A percentile compares a stretch with the other conserved stretches of the same genome.
Conservation (phyloP, 73 alveolate species). For the Effrenium voratum region DNA sequence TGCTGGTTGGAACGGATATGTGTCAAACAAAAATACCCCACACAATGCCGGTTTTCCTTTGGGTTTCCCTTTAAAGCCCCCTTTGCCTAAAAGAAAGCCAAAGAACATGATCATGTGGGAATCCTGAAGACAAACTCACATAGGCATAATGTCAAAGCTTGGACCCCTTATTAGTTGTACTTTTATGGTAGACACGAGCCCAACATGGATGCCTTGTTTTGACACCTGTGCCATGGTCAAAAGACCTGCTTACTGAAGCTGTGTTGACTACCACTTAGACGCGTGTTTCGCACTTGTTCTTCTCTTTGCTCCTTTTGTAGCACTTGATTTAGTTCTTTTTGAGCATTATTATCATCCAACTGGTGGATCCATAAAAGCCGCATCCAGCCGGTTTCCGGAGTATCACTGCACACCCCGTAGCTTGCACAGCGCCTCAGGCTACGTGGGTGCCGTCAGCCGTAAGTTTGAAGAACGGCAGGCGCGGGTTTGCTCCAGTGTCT, state of each 20-base stretch:
- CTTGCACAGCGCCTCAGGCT: background rate
- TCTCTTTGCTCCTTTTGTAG: background rate
- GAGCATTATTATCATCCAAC: background rate
- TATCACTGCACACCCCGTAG: background rate
- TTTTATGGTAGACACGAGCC: too few species aligned
- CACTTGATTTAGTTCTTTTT: background rate
- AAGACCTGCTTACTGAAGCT: background rate
- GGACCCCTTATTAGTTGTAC: too few species aligned
- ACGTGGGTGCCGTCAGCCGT: conserved; percentile 34
- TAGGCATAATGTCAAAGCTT: too few species aligned
- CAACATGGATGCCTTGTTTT: too few species aligned
- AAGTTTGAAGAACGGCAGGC: conserved; percentile 54
- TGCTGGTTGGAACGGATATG: too few species aligned
- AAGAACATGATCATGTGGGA: too few species aligned
- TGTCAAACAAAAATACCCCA: too few species aligned
- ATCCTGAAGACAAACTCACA: too few species aligned
- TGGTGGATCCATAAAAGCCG: background rate
- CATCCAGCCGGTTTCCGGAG: background rate
- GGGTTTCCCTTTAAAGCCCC: too few species aligned
- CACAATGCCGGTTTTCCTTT: too few species aligned
- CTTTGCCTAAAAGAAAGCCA: too few species aligned
- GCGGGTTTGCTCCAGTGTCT: background rate
- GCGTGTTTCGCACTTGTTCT: background rate
- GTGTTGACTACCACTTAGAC: background rate
- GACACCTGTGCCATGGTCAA: too few species aligned